Base-by-base conservation (phyloP, 371 early-diverging fungal genomes). In the Zychaea mexicana region DNA sequence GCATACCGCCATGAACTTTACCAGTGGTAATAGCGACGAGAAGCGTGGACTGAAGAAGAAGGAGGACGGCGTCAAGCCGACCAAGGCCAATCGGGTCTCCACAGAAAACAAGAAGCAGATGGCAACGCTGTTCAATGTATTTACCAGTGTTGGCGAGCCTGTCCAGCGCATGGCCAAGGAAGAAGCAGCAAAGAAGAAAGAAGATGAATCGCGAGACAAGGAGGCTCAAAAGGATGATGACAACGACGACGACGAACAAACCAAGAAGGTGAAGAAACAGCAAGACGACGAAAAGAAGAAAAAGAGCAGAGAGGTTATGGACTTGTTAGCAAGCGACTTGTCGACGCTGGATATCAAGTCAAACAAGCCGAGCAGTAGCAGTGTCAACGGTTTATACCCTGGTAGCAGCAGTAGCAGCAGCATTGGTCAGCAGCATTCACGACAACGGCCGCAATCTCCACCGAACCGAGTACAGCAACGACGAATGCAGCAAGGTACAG, bases 81-180 rank as follows among this genome's bases (percentile, higher is more conserved):
- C 64, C 3, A 74, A 72, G 24, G 27, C 54, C 17, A 45, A 57
- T 49, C 12, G 33, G 3, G 47, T 45, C 9, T 60, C 60, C 6
- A 61, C 67, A 27, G 67, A 73, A 7, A 71, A 75, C 6, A 77
- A 80, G 61, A 71, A 80, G 38, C 57, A 74, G 21, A 59, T 77
- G 58, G 67, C 71, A 28, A 77, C 75, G 1, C 42, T 78, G 28
- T 42, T 71, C 53, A 78, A 74, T 54, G 69, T 66, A 3, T 71
- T 78, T 53, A 63, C 76, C 1, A 66, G 66, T 24, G 45, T 60
- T 26, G 62, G 46, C n/a, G 67, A 63, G 22, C 32, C 62, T 22
- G 56, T 19, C 30, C n/a, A 55, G 53, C 32, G 22, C 3, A 39
- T 39, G 27, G 42, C 26, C 3, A 24, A 56, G 26, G 13, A 33